phyloP scores from a whole-genome alignment of 164 flowering plant species.

The Brasenia schreberi region DNA sequence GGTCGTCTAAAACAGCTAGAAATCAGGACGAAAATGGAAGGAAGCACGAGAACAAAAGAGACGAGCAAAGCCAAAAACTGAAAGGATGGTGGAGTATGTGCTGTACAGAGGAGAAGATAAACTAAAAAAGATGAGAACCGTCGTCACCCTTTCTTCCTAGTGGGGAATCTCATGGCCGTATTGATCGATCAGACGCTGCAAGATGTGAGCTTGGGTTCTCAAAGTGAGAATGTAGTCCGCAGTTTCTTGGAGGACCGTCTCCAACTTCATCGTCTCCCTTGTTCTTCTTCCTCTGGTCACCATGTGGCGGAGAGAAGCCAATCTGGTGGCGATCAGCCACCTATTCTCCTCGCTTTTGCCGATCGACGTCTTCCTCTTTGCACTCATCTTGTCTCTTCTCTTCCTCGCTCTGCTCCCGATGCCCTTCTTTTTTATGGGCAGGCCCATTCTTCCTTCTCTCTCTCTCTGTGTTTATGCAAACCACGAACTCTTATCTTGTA shows the following conservation, averaged over 20 bases:
- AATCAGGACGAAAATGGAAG: too few species aligned
- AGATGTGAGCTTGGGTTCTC: constrained; percentile 41
- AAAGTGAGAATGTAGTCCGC: constrained; percentile 56
- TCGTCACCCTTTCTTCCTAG: neutral
- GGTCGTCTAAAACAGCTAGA: too few species aligned
- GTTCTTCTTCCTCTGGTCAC: constrained; percentile 22
- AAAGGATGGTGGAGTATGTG: too few species aligned
- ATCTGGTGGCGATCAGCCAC: constrained; percentile 13
- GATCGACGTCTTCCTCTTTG: constrained; percentile 1
- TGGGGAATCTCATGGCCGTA: constrained; percentile 21
- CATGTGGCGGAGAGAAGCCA: constrained; percentile 31
- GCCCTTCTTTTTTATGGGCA: constrained; percentile 4
- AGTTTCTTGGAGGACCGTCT: constrained; percentile 46
- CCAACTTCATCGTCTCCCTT: constrained; percentile 19
- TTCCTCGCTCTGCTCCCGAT: constrained; percentile 1
- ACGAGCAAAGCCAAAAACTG: too few species aligned
- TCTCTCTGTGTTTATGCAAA: neutral
- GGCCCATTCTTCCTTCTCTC: constrained; percentile 4
- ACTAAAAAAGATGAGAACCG: neutral
- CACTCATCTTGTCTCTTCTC: constrained; percentile 6
- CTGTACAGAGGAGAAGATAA: too few species aligned
- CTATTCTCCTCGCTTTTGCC: neutral
- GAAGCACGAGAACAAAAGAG: too few species aligned
- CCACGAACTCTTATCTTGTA: too few species aligned
- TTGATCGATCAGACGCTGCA: constrained; percentile 49